Percentiles rank a stretch among this genome's conserved stretches.
phyloP scores from a whole-genome alignment of 306 rosid species.

The Cicer judaicum region DNA sequence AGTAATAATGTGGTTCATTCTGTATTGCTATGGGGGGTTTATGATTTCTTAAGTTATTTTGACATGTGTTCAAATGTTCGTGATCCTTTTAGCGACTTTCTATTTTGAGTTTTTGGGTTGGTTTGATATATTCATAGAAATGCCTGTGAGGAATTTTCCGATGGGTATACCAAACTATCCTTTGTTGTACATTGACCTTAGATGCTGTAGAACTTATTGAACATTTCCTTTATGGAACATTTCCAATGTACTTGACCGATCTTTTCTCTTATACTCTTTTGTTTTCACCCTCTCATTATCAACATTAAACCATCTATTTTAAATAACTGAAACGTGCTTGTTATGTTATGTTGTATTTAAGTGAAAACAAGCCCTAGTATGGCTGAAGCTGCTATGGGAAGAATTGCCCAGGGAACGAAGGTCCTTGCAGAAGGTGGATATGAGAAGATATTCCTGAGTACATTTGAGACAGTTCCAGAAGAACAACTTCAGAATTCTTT shows the following conservation, averaged over 20 bases:
- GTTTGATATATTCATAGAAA: neutral
- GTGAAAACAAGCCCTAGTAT: slow-evolving; percentile 95
- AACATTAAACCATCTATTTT: neutral
- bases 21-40: slow-evolving; percentile 3
- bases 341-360: slow-evolving; percentile 41
- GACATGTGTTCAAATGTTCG: slow-evolving; percentile 2
- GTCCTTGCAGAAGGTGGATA: slow-evolving; percentile 94
- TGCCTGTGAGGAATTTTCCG: neutral
- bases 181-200: neutral
- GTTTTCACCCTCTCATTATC: neutral
- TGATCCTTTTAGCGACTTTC: slow-evolving; percentile 12
- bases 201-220: neutral
- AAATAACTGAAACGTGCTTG: slow-evolving; percentile 37
- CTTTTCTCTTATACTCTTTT: neutral
- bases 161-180: neutral
- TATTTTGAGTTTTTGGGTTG: neutral
- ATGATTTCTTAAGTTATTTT: slow-evolving; percentile 7
- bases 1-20: slow-evolving; percentile 32
- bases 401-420: slow-evolving; percentile 97
- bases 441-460: slow-evolving; percentile 73
- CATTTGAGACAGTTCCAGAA: slow-evolving; percentile 78
- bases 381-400: slow-evolving; percentile 92
- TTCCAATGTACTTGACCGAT: neutral
- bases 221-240: too few relatives aligned
- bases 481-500: slow-evolving; percentile 79